Evolutionary conservation across 108 stramenopile genomes (phyloP).

Genomic region (Pseudonitzschia pungens): DNA sequence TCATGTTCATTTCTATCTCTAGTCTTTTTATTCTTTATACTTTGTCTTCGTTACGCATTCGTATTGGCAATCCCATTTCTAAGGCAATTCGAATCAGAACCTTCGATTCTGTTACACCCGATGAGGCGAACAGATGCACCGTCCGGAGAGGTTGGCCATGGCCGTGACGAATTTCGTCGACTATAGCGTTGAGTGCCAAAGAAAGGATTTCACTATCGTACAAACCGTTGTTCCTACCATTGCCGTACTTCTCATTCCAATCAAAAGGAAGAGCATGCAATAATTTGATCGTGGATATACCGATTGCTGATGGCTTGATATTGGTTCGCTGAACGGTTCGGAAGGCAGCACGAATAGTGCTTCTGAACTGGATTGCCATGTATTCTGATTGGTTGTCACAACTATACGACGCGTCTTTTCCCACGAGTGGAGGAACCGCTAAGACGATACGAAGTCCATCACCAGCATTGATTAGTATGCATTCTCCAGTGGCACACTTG

Average conservation of each 20-base stretch:
- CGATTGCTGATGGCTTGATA: background rate
- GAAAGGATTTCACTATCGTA: background rate
- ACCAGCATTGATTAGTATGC: constrained; percentile 15
- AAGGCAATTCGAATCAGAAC: background rate
- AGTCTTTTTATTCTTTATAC: too few species aligned
- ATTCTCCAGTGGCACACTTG: constrained; percentile 32
- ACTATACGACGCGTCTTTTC: background rate
- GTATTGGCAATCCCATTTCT: background rate
- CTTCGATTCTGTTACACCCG: background rate
- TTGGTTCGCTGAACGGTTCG: background rate
- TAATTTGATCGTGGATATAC: background rate
- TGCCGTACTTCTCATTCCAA: background rate
- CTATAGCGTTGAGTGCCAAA: background rate
- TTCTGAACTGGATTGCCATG: background rate
- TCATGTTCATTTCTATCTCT: too few species aligned
- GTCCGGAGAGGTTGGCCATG: background rate
- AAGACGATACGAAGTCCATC: constrained; percentile 24
- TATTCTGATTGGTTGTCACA: background rate
- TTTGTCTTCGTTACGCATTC: too few species aligned
- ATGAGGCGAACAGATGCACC: background rate
- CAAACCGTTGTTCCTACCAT: background rate
- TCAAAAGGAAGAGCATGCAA: background rate
- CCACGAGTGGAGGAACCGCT: constrained; percentile 25
- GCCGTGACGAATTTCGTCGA: background rate
- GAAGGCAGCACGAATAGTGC: background rate